Evolutionary conservation across 2,329 filamentous ascomycete species (phyloP).

Genomic region (Plenodomus tracheiphilus): DNA sequence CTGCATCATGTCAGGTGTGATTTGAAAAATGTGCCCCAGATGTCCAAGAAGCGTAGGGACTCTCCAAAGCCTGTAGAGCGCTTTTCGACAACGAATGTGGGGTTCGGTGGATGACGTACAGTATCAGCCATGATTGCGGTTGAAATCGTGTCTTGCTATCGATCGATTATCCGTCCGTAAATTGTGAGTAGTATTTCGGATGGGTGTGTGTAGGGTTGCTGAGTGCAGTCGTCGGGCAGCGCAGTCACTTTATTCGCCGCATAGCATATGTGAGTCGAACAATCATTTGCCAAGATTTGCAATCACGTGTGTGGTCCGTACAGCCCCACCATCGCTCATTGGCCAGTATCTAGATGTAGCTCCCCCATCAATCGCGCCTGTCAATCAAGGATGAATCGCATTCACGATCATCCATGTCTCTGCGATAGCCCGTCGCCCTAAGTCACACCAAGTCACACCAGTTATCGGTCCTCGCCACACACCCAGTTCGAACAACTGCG

Average conservation of each 20-base stretch:
- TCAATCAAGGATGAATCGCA: neutral
- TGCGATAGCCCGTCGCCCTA: slow-evolving; percentile 15
- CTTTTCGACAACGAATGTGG: slow-evolving; percentile 29
- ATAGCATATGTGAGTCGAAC: slow-evolving; percentile 23
- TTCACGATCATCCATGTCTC: slow-evolving; percentile 16
- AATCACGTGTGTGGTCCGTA: slow-evolving; percentile 19
- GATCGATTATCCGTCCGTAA: neutral
- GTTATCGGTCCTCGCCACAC: neutral
- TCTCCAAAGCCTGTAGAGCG: neutral
- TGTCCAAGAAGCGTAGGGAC: neutral
- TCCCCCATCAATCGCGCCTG: too few relatives aligned
- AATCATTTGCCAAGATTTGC: slow-evolving; percentile 17
- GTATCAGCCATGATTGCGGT: slow-evolving; percentile 58
- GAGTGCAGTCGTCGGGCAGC: neutral
- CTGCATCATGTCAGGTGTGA: slow-evolving; percentile 40
- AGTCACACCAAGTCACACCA: neutral
- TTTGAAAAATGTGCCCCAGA: neutral
- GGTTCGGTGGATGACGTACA: slow-evolving; percentile 39
- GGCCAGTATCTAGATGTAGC: too few relatives aligned
- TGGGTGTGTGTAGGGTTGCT: neutral
- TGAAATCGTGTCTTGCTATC: slow-evolving; percentile 12
- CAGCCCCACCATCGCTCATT: slow-evolving; percentile 33
- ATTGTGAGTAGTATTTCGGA: neutral
- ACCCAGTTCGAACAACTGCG: neutral
- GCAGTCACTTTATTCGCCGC: slow-evolving; percentile 9